phyloP scores from a whole-genome alignment of 2,329 filamentous ascomycete genomes.

The Lecanoromycetidae sp. region DNA sequence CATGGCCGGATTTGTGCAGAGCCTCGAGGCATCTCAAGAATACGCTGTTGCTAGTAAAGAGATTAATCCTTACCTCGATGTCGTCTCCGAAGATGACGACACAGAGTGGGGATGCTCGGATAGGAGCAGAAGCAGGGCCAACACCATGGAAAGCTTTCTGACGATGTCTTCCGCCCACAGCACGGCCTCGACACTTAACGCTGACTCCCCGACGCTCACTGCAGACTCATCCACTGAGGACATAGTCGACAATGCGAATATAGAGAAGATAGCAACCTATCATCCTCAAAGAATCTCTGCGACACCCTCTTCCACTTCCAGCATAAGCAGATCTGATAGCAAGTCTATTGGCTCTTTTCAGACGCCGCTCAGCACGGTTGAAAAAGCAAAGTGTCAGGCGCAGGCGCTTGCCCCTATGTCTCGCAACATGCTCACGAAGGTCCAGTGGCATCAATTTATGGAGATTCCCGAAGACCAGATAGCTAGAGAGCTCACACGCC shows the following conservation, averaged over 20 bases:
- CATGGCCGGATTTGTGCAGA: conserved; percentile 61
- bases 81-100: conserved; percentile 76
- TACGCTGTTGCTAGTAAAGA: conserved; percentile 78
- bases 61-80: conserved; percentile 66
- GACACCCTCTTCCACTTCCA: conserved; percentile 30
- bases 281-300: conserved; percentile 29
- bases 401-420: conserved; percentile 57
- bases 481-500: conserved; percentile 81
- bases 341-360: conserved; percentile 27
- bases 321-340: conserved; percentile 28
- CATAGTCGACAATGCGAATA: conserved; percentile 10
- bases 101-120: conserved; percentile 84
- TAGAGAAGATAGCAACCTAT: conserved; percentile 19
- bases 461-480: conserved; percentile 72
- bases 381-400: conserved; percentile 72
- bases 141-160: conserved; percentile 31
- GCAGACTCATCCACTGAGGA: conserved; percentile 20
- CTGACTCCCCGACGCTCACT: conserved; percentile 22
- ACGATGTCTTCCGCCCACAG: conserved; percentile 30
- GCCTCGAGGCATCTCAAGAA: conserved; percentile 64
- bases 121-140: conserved; percentile 39
- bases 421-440: conserved; percentile 62
- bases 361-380: conserved; percentile 52
- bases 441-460: conserved; percentile 85
- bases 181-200: conserved; percentile 26